Conservation (phyloP, 2,329 filamentous ascomycete species). For the Alternaria rosae region DNA sequence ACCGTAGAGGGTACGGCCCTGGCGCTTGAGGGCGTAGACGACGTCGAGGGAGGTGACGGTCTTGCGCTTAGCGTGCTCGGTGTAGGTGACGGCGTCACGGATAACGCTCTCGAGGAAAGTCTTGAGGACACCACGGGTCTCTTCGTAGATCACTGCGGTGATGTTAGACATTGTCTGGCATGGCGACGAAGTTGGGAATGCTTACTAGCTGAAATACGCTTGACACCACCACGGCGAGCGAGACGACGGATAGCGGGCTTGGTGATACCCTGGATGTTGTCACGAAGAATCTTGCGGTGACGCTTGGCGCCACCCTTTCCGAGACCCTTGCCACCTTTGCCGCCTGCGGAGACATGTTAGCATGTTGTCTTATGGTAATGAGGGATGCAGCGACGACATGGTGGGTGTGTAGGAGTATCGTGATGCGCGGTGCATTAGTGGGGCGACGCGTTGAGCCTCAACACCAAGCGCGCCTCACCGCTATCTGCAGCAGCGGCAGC, state of each 20-base stretch:
- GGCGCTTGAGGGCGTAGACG: conserved; percentile 69
- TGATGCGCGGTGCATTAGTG: conserved; percentile 20
- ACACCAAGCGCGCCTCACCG: conserved; percentile 33
- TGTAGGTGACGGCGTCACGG: conserved; percentile 79
- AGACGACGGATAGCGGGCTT: conserved; percentile 64
- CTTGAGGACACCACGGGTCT: conserved; percentile 79
- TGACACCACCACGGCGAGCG: conserved; percentile 62
- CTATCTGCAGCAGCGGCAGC: conserved; percentile 18
- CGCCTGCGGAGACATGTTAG: conserved; percentile 53
- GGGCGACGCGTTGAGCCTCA: conserved; percentile 40
- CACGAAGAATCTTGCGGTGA: conserved; percentile 63
- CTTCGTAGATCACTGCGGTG: conserved; percentile 74
- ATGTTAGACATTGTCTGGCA: conserved; percentile 32
- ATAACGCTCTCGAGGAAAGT: conserved; percentile 80
- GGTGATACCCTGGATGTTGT: conserved; percentile 65
- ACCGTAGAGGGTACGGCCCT: conserved; percentile 79
- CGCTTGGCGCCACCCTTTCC: conserved; percentile 64
- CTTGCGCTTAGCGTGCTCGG: conserved; percentile 83
- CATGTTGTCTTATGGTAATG: conserved; percentile 24
- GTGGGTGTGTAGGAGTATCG: conserved; percentile 26
- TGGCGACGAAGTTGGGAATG: conserved; percentile 11
- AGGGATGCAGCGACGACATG: conserved; percentile 19
- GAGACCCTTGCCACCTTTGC: conserved; percentile 64
- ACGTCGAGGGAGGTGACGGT: conserved; percentile 74
- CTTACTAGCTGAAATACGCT: conserved; percentile 61